Evolutionary conservation across 768 basidiomycete species (phyloP).

Genomic region (Russula dissimulans): DNA sequence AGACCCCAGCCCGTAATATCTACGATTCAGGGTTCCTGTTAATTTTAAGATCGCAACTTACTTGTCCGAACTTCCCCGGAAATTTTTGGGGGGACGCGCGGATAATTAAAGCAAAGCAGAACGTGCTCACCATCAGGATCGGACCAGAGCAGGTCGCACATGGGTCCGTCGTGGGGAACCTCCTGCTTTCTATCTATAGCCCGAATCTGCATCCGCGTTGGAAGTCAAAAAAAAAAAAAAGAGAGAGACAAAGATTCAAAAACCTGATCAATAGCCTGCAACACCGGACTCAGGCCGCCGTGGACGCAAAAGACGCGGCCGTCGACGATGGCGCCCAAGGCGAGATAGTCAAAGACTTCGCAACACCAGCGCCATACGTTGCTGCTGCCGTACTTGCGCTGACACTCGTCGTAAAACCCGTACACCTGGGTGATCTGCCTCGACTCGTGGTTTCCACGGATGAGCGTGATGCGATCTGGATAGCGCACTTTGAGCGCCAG

Average conservation of each 20-base stretch:
- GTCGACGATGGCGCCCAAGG: conserved; percentile 92
- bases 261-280: conserved; percentile 84
- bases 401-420: conserved; percentile 94
- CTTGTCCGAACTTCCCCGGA: background rate
- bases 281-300: conserved; percentile 87
- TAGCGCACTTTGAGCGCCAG: conserved; percentile 95
- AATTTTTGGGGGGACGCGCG: background rate
- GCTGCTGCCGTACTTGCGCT: conserved; percentile 86
- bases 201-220: conserved; percentile 53
- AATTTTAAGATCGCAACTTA: no score
- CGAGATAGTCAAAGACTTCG: conserved; percentile 96
- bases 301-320: conserved; percentile 96
- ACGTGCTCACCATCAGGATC: conserved; percentile 80
- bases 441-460: conserved; percentile 96
- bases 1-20: conserved; percentile 94
- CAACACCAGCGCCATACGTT: conserved; percentile 99
- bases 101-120: no score
- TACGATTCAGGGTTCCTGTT: conserved; percentile 19
- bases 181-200: conserved; percentile 94
- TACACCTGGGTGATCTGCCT: conserved; percentile 96
- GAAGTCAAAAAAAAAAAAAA: background rate
- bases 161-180: conserved; percentile 95
- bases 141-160: conserved; percentile 99
- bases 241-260: background rate
- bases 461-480: conserved; percentile 93